Evolutionary conservation across 106 monocot genomes (phyloP).

Genomic region (Chionographis japonica): DNA sequence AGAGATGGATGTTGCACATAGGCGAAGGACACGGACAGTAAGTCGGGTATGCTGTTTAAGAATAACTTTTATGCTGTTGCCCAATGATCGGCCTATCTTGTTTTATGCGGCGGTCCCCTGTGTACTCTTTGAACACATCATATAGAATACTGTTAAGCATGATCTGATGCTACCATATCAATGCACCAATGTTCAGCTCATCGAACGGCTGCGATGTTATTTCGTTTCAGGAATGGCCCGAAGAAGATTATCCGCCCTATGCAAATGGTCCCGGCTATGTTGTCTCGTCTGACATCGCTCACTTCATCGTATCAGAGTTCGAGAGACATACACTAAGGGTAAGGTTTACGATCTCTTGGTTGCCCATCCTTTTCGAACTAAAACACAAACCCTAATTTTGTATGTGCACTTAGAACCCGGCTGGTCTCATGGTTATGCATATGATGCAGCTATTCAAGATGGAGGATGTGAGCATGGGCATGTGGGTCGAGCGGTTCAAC

Average conservation of each 20-base stretch:
- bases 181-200: background rate
- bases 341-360: slow-evolving; percentile 4
- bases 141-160: no score
- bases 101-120: no score
- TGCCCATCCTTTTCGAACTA: no score
- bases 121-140: no score
- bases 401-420: background rate
- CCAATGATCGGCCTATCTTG: no score
- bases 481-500: slow-evolving; percentile 98
- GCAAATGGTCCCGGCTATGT: slow-evolving; percentile 99
- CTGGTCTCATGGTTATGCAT: background rate
- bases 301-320: slow-evolving; percentile 77
- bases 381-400: no score
- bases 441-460: slow-evolving; percentile 82
- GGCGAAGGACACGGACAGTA: no score
- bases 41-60: no score
- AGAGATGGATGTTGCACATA: no score
- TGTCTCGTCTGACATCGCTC: slow-evolving; percentile 83
- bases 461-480: slow-evolving; percentile 99
- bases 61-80: no score
- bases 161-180: background rate
- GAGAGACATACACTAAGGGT: slow-evolving; percentile 78
- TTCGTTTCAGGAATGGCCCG: slow-evolving; percentile 92
- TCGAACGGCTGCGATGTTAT: background rate
- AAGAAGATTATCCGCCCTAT: slow-evolving; percentile 94